These are phyloP conservation scores for Lasiodiplodia citricola DNA, from an alignment of 2,329 filamentous ascomycete genomes.

Conservation along the genomic window DNA sequence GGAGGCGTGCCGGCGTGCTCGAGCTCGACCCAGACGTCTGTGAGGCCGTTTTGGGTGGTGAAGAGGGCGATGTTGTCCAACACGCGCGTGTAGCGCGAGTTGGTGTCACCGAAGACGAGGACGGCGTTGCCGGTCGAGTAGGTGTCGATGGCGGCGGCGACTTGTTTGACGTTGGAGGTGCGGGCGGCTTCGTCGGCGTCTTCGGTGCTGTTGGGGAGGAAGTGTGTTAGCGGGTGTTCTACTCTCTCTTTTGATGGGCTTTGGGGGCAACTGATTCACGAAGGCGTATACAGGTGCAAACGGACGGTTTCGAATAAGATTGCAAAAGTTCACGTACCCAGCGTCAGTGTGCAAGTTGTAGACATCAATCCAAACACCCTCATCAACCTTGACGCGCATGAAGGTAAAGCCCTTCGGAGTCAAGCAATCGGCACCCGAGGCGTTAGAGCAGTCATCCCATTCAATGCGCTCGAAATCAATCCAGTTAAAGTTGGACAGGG, in stretches of 20 bases:
- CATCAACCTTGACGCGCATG: constrained; percentile 62
- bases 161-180: constrained; percentile 64
- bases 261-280: too few relatives aligned
- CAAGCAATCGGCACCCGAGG: constrained; percentile 64
- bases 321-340: constrained; percentile 45
- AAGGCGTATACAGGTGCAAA: too few relatives aligned
- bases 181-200: constrained; percentile 60
- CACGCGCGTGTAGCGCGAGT: constrained; percentile 66
- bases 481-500: constrained; percentile 64
- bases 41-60: constrained; percentile 57
- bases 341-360: constrained; percentile 74
- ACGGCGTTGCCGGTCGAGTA: constrained; percentile 66
- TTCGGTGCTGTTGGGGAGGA: constrained; percentile 44
- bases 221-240: background rate
- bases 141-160: constrained; percentile 61
- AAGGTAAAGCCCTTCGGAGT: constrained; percentile 74
- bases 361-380: constrained; percentile 63
- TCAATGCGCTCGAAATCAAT: constrained; percentile 61
- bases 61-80: constrained; percentile 61
- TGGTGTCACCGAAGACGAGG: constrained; percentile 69
- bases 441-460: constrained; percentile 63
- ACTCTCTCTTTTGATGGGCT: background rate
- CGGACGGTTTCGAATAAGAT: too few relatives aligned
- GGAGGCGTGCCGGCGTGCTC: constrained; percentile 38
- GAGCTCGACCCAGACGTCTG: constrained; percentile 66